Evolutionary conservation across 441 rosid genomes (phyloP), one percentile per base, ranked within the genome.

Genomic region (Gossypium trilobum): DNA sequence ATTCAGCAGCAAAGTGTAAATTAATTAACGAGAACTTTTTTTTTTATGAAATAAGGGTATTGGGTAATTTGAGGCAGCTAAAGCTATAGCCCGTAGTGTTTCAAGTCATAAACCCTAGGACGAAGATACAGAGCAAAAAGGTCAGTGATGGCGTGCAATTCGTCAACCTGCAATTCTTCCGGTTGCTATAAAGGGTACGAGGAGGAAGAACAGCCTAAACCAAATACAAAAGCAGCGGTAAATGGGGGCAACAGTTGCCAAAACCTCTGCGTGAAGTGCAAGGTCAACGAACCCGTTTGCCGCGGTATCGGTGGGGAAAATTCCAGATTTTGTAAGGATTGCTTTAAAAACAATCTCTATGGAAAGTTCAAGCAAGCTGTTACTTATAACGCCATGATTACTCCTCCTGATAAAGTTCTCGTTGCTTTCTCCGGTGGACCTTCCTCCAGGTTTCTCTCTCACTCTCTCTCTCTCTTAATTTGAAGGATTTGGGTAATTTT

Each of bases 381-480:
- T 51, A 82, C 92, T 73, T 89, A 91, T 17, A 87, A 92, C 65
- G 90, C 97, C 68, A 86, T 92, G 97, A 91, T 92, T 64, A 86
- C 93, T 54, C 96, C 99, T 79, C 80, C 90, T 7, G 99, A 94
- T 77, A 86, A 92, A 6, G 89, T 91, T 14, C 97, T 91, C 46
- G 92, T 94, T 42, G 97, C 99, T 51, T 91, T 94, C 89, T 92
- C 99, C 2, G 99, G 97, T 6, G 99, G 97, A 55, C 82, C 91
- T 65, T 78, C 91, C 76, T 94, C 99, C 72, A 88, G 98, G 97
- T 88, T 59, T 78, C 19, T 67, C 54, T 72, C 17, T 63, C 25
- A 6, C 16, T 8, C 20, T 0, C 9, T 1, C 31, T 39, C 0
- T 39, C 0, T 64, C 29, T 3, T 25, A 3, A n/a, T 42, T 4